phyloP scores from a whole-genome alignment of 768 basidiomycete genomes.

The Glaciozyma antarctica region DNA sequence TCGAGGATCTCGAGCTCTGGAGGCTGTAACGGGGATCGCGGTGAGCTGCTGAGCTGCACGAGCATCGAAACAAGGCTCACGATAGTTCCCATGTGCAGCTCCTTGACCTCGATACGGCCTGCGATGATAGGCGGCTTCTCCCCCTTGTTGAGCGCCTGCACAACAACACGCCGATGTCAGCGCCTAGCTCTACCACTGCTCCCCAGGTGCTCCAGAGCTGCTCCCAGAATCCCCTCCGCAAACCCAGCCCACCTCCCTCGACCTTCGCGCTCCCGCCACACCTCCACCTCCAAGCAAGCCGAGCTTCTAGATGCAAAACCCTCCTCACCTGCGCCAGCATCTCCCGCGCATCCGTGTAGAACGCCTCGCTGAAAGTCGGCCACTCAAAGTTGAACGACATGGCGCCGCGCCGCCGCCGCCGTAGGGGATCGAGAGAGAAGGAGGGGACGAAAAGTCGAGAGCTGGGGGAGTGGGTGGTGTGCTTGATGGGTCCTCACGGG shows the following conservation, averaged over 20 bases:
- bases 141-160: constrained; percentile 80
- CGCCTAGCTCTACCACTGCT: background rate
- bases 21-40: constrained; percentile 54
- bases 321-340: constrained; percentile 70
- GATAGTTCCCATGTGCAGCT: constrained; percentile 97
- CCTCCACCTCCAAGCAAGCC: background rate
- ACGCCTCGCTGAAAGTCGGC: constrained; percentile 93
- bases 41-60: background rate
- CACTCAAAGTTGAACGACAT: constrained; percentile 66
- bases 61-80: constrained; percentile 41
- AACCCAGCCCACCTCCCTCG: background rate
- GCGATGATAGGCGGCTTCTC: constrained; percentile 95
- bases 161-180: background rate
- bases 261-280: background rate
- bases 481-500: too few species aligned
- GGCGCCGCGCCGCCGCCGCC: too few species aligned
- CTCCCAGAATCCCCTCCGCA: background rate
- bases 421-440: too few species aligned
- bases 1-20: constrained; percentile 95
- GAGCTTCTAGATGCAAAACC: background rate
- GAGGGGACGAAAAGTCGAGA: too few species aligned
- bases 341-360: constrained; percentile 88
- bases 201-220: background rate
- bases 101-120: constrained; percentile 93
- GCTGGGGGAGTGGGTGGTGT: too few species aligned